Evolutionary conservation across 805 yeast genomes (phyloP), one percentile per base, ranked within the genome.

Genomic region (Metschnikowia gelsemii): DNA sequence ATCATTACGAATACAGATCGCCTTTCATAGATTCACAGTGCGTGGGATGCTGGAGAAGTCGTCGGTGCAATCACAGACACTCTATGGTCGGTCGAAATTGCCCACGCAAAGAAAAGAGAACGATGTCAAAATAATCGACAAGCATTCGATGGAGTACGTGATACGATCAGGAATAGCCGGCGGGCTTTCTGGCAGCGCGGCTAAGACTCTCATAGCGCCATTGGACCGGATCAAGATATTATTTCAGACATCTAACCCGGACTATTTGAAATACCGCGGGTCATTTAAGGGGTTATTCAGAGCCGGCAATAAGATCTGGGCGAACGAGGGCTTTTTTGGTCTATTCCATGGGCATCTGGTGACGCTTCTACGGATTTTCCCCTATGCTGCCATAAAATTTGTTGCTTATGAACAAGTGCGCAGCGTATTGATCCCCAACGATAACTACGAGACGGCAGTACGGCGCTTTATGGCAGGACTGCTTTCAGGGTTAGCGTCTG

Each of bases 331-430:
- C 13, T 34, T 81, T 1, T 48, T 67, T 31, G 99, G 99, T 1
- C 76, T 93, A 40, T 91, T 81, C 60, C 96, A 91, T 56, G 99
- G 99, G 29, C 99, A 93, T 61, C 87, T 96, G 4, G 96, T 95
- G 1, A 93, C 99, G 0, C 67, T 93, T 37, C 62, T 90, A 31
- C 73, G 99, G 47, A 87, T 93, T 3, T 91, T 93, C 61, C 99
- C 99, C 1, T 93, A 93, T 61, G 97, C 99, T 3, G 96, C 96
- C 8, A 86, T 93, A 56, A 93, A 93, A 61, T 93, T 91, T 62
- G 96, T 93, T 12, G 90, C 95, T 8, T 93, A 93, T 63, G 99
- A 93, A 64, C 98, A 93, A 62, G 79, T 90, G 35, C 68, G 99
- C 47, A 73, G 86, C 9, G 41, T 85, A 1, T 63, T 93, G 45